Evolutionary conservation across 208 protist genomes (phyloP).

Genomic region (Leishmania turanica): DNA sequence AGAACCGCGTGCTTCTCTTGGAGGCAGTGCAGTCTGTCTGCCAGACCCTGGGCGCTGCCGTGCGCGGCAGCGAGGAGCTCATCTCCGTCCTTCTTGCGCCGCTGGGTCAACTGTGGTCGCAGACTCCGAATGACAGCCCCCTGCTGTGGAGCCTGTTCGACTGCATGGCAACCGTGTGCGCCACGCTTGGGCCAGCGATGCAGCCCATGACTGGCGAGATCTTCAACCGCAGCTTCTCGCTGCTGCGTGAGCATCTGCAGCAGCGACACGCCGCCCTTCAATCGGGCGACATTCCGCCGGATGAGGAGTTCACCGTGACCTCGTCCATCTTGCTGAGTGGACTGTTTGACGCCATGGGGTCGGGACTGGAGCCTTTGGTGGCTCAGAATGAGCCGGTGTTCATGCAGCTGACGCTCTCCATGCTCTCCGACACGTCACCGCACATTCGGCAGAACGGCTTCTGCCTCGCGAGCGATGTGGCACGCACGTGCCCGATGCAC

Average conservation of each 20-base stretch:
- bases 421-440: slow-evolving; percentile 53
- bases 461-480: slow-evolving; percentile 72
- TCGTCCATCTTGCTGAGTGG: slow-evolving; percentile 72
- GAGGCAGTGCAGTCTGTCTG: slow-evolving; percentile 73
- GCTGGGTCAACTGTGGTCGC: slow-evolving; percentile 67
- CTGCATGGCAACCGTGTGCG: slow-evolving; percentile 79
- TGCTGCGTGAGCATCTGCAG: slow-evolving; percentile 65
- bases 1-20: slow-evolving; percentile 86
- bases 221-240: slow-evolving; percentile 63
- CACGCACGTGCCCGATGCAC: slow-evolving; percentile 44
- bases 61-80: slow-evolving; percentile 45
- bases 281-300: slow-evolving; percentile 40
- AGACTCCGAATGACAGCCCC: slow-evolving; percentile 67
- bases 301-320: slow-evolving; percentile 82
- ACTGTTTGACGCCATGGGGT: slow-evolving; percentile 80
- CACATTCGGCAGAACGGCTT: slow-evolving; percentile 79
- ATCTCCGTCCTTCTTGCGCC: slow-evolving; percentile 53
- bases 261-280: slow-evolving; percentile 36
- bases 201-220: slow-evolving; percentile 76
- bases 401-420: slow-evolving; percentile 52
- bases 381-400: slow-evolving; percentile 53
- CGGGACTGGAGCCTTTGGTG: slow-evolving; percentile 63
- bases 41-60: slow-evolving; percentile 42
- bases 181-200: slow-evolving; percentile 61
- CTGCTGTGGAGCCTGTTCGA: slow-evolving; percentile 81